Percentiles rank a stretch among this genome's conserved stretches.
Evolutionary conservation across 2,329 filamentous ascomycete genomes (phyloP).

Genomic region (Colletotrichum simmondsii): DNA sequence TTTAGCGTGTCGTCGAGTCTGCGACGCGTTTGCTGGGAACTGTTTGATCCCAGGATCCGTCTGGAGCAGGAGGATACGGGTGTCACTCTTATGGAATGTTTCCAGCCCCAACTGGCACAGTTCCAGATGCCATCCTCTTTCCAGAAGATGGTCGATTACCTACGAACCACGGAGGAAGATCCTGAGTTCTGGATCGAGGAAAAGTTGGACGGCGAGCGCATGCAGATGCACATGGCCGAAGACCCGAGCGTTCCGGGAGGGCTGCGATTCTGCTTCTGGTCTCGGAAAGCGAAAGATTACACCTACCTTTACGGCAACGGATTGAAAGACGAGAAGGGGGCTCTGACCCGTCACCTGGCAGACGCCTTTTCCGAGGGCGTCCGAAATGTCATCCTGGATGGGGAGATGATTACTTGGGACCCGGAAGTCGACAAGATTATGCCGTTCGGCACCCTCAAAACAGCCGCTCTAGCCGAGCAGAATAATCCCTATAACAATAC

Average conservation of each 20-base stretch:
- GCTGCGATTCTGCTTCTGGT: slow-evolving; percentile 87
- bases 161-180: slow-evolving; percentile 75
- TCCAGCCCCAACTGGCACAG: slow-evolving; percentile 93
- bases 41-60: slow-evolving; percentile 77
- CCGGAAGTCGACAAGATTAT: slow-evolving; percentile 85
- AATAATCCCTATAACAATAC: slow-evolving; percentile 73
- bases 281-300: slow-evolving; percentile 95
- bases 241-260: slow-evolving; percentile 77
- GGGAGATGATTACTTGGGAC: slow-evolving; percentile 99
- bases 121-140: slow-evolving; percentile 86
- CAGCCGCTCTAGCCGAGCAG: slow-evolving; percentile 84
- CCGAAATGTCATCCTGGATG: slow-evolving; percentile 89
- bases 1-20: slow-evolving; percentile 94
- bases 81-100: slow-evolving; percentile 90
- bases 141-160: slow-evolving; percentile 78
- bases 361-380: slow-evolving; percentile 82
- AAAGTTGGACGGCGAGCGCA: slow-evolving; percentile 95
- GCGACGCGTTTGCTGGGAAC: slow-evolving; percentile 92
- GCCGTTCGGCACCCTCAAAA: slow-evolving; percentile 92
- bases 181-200: slow-evolving; percentile 95
- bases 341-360: slow-evolving; percentile 83
- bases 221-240: slow-evolving; percentile 92
- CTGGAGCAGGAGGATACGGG: slow-evolving; percentile 81
- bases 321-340: slow-evolving; percentile 78
- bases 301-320: slow-evolving; percentile 90